Base-by-base conservation (phyloP, 495 filamentous ascomycete species). In the Barbatosphaeria neglecta region DNA sequence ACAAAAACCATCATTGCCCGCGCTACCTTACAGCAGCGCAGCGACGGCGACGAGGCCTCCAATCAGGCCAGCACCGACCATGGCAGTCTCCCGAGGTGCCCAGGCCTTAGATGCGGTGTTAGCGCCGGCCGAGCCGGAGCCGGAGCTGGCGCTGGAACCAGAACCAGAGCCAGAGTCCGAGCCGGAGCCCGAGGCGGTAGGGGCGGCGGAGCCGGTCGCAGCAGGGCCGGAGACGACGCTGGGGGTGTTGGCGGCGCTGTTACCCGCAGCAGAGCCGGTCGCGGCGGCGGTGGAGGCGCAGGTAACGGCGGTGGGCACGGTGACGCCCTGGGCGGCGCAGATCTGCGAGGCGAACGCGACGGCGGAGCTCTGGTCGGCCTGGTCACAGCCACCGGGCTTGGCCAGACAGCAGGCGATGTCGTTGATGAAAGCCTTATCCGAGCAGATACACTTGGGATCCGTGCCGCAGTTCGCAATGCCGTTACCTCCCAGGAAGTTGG, bases 361-460 rank as follows among this genome's bases (percentile, higher is more conserved):
- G 15, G 69, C 68, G 22, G 48, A 10, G 33, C 73, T 33, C 58
- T 85, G 76, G 33, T 85, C 81, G 0, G 60, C 59, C 1, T 48
- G 7, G 38, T 59, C 50, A 63, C 87, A 94, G 9, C 47, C 58
- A 2, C 53, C 56, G 4, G 39, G 39, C 39, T 41, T 22, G 22
- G 61, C 56, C 6, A 93, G 68, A 58, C 87, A 94, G 68, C 82
- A 85, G 23, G 78, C 64, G 47, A 92, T 78, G 25, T 62, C 51
- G 28, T 39, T 52, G 47, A 94, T 69, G 68, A 86, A 85, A 8
- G 59, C 56, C 6, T 60, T 52, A 60, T 74, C 66, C 10, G 48
- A 53, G 66, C 87, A 93, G 54, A 90, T 86, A 60, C 87, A 93
- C 31, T 61, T 53, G 50, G 78, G 57, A 47, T 87, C 75, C 41